These are phyloP conservation scores for Hymenoscyphus scutula DNA, from an alignment of 2,329 filamentous ascomycete genomes.

Conservation along the genomic window DNA sequence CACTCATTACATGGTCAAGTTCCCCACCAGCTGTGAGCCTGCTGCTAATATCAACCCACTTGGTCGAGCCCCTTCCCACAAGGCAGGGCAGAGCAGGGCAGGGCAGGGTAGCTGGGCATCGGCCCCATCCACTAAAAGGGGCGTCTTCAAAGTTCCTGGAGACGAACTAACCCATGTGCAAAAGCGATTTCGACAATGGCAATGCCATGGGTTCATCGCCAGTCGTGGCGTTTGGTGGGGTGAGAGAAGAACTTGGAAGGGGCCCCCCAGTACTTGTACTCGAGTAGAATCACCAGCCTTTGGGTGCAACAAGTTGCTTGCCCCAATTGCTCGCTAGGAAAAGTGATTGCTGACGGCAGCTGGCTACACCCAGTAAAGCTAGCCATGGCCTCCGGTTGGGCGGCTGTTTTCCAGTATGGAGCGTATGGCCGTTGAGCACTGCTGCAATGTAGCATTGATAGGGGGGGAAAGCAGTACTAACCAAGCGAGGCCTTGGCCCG, in stretches of 20 bases:
- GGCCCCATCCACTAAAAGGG: background rate
- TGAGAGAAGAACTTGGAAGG: background rate
- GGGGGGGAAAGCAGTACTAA: background rate
- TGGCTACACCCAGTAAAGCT: background rate
- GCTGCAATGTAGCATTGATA: background rate
- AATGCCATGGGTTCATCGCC: background rate
- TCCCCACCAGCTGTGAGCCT: background rate
- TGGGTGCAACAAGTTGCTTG: background rate
- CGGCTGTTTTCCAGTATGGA: background rate
- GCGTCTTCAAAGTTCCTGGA: background rate
- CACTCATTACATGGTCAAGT: background rate
- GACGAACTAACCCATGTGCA: background rate
- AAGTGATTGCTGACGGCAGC: conserved; percentile 2
- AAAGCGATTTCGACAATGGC: background rate
- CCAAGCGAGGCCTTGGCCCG: conserved; percentile 1
- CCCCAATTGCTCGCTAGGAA: background rate
- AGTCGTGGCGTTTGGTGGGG: background rate
- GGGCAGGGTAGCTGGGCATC: too few relatives aligned
- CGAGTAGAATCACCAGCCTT: background rate
- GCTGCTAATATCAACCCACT: background rate
- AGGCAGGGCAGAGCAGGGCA: too few relatives aligned
- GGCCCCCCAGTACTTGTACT: background rate
- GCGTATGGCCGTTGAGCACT: background rate
- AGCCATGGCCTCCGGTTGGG: background rate
- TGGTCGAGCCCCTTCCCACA: background rate